phyloP scores from a whole-genome alignment of 371 early-diverging fungal genomes.

The Mucor saturninus region DNA sequence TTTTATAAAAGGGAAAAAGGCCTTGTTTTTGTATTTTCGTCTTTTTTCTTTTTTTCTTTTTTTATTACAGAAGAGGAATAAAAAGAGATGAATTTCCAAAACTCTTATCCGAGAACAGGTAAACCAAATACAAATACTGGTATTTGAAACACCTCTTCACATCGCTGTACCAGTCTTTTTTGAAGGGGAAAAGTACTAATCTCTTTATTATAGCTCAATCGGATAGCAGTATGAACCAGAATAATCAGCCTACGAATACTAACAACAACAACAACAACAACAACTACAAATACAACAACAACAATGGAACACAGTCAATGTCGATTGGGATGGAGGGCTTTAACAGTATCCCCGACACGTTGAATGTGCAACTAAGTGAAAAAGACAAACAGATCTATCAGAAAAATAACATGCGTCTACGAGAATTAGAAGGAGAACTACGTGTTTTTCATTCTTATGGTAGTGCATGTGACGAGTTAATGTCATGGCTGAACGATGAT shows the following conservation, averaged over 20 bases:
- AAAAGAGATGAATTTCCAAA: neutral
- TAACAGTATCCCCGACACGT: too few species aligned
- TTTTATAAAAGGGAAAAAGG: neutral
- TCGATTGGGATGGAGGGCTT: too few species aligned
- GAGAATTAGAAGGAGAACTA: conserved; percentile 35
- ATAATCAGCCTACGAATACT: too few species aligned
- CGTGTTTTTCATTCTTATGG: conserved; percentile 33
- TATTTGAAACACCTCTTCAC: too few species aligned
- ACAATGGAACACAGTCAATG: too few species aligned
- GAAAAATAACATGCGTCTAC: conserved; percentile 32
- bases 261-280: too few species aligned
- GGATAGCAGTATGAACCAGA: too few species aligned
- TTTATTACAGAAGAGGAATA: too few species aligned
- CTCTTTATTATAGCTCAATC: too few species aligned
- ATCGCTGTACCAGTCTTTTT: too few species aligned
- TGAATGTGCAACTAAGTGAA: neutral
- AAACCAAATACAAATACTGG: neutral
- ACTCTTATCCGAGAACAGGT: neutral
- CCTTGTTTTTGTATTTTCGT: neutral
- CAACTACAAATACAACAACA: too few species aligned
- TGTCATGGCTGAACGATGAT: conserved; percentile 40
- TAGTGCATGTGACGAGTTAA: conserved; percentile 46
- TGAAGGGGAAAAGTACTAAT: too few species aligned
- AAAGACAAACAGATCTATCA: conserved; percentile 14
- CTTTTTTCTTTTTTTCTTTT: neutral